Percentiles rank a stretch among this genome's conserved stretches.
phyloP scores from a whole-genome alignment of 768 basidiomycete species.

The Auriscalpium microsporum region DNA sequence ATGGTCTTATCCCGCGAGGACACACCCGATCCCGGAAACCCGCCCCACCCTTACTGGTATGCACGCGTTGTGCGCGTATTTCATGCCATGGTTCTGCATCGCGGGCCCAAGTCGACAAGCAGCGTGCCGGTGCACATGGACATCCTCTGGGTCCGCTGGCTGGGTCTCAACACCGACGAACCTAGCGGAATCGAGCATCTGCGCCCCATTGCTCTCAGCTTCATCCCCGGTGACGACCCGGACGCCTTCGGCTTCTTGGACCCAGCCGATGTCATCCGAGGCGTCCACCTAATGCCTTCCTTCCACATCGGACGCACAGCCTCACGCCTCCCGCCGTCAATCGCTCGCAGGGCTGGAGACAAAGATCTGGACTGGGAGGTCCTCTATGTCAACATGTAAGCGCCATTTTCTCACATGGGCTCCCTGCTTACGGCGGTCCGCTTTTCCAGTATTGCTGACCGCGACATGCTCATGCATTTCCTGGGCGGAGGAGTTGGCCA shows the following conservation, averaged over 20 bases:
- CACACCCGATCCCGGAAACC: too few relatives aligned
- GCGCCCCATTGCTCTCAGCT: slow-evolving; percentile 9
- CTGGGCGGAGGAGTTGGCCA: not conserved
- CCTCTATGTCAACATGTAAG: slow-evolving; percentile 2
- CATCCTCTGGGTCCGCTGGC: slow-evolving; percentile 30
- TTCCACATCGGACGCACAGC: slow-evolving; percentile 13
- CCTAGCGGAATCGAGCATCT: not conserved
- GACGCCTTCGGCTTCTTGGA: slow-evolving; percentile 30
- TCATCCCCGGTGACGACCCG: slow-evolving; percentile 14
- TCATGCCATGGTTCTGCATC: slow-evolving; percentile 19
- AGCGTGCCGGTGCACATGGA: slow-evolving; percentile 13
- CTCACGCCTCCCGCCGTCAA: too few relatives aligned
- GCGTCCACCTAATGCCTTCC: slow-evolving; percentile 27
- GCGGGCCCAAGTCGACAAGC: not conserved
- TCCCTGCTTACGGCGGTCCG: not conserved
- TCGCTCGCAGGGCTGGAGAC: slow-evolving; percentile 10
- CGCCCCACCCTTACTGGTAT: slow-evolving; percentile 22
- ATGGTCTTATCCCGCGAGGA: slow-evolving; percentile 14
- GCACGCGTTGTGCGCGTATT: slow-evolving; percentile 22
- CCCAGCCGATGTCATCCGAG: slow-evolving; percentile 23
- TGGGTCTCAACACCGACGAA: slow-evolving; percentile 8
- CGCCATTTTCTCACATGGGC: too few relatives aligned
- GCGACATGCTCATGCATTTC: not conserved
- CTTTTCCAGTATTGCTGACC: not conserved
- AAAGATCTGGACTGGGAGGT: not conserved